A percentile compares a stretch with the other conserved stretches of the same genome.
phyloP scores from a whole-genome alignment of 768 basidiomycete genomes.

The Russula virescens region DNA sequence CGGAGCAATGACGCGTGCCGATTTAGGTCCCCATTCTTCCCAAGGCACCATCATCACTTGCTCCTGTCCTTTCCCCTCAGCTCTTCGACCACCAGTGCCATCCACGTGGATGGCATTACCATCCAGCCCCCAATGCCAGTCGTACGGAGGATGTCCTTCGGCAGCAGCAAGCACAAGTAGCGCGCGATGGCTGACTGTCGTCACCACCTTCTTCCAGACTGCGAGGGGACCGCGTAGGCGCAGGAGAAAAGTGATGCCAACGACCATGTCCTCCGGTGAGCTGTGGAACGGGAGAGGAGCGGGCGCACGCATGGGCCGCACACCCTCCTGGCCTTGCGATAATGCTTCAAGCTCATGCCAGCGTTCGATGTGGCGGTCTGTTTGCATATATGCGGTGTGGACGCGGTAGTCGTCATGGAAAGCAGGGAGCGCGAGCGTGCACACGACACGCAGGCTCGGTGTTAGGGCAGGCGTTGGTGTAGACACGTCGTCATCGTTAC shows the following conservation, averaged over 20 bases:
- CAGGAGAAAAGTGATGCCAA: conserved; percentile 18
- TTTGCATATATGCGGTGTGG: conserved; percentile 19
- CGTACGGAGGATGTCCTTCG: not conserved
- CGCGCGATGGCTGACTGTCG: conserved; percentile 9
- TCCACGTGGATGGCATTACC: not conserved
- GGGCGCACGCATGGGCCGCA: not conserved
- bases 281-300: conserved; percentile 12
- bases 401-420: conserved; percentile 7
- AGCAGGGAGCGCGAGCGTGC: conserved; percentile 11
- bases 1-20: conserved; percentile 12
- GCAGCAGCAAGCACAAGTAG: conserved; percentile 3
- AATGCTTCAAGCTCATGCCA: not conserved
- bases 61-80: not conserved
- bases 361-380: conserved; percentile 2
- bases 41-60: not conserved
- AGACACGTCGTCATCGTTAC: too few species aligned
- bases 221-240: not conserved
- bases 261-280: conserved; percentile 17
- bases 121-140: accelerated
- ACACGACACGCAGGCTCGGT: not conserved
- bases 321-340: not conserved
- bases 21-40: conserved; percentile 12
- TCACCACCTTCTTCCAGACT: conserved; percentile 11
- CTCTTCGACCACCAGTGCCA: not conserved
- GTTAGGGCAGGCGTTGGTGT: not conserved